These are phyloP conservation scores for Crucibulum laeve DNA, from an alignment of 768 basidiomycete genomes.

Conservation along the genomic window DNA sequence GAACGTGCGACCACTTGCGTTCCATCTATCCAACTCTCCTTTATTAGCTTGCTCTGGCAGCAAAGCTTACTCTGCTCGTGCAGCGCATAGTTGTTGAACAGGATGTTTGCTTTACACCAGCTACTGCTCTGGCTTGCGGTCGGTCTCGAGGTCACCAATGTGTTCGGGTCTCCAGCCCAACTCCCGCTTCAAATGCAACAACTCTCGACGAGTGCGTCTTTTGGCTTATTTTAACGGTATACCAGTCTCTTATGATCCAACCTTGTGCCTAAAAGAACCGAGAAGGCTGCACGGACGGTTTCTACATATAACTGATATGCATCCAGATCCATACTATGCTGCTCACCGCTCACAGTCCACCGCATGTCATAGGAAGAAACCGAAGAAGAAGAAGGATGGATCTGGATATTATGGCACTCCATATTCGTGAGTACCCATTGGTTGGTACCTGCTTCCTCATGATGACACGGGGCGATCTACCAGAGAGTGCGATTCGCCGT, in stretches of 20 bases:
- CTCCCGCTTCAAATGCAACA: conserved; percentile 26
- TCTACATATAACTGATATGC: conserved; percentile 80
- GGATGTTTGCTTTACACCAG: conserved; percentile 14
- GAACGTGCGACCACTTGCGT: conserved; percentile 27
- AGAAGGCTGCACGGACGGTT: conserved; percentile 67
- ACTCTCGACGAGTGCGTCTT: conserved; percentile 20
- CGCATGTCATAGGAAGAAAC: conserved; percentile 65
- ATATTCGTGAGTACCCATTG: conserved; percentile 46
- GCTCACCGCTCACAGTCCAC: conserved; percentile 47
- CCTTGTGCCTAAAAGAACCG: conserved; percentile 25
- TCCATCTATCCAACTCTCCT: conserved; percentile 8
- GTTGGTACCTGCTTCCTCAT: conserved; percentile 3
- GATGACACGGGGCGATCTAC: conserved; percentile 1
- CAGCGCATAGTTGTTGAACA: conserved; percentile 1
- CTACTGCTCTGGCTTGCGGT: conserved; percentile 19
- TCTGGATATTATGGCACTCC: conserved; percentile 67
- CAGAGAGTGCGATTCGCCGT: conserved; percentile 81
- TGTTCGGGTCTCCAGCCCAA: conserved; percentile 34
- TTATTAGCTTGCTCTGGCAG: conserved; percentile 13
- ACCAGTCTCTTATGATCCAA: neutral
- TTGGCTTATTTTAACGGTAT: neutral
- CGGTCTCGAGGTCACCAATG: conserved; percentile 13
- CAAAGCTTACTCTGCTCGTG: conserved; percentile 17
- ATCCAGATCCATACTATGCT: conserved; percentile 70
- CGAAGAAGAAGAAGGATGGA: conserved; percentile 45